Conservation (phyloP, 169 alveolate species). For the Plasmodium chabaudi region DNA sequence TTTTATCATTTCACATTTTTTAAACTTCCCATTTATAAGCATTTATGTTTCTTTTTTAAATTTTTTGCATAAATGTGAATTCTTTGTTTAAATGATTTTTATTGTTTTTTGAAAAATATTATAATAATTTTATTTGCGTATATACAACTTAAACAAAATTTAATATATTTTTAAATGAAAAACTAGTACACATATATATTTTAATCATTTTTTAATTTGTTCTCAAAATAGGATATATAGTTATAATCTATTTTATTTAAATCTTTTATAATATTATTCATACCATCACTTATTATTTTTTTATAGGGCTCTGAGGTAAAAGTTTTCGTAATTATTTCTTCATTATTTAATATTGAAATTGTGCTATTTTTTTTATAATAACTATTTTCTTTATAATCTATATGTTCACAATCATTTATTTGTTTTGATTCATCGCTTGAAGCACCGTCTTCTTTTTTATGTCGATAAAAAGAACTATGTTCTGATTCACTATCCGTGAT, state of each 20-base stretch:
- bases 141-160: not conserved
- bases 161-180: constrained; percentile 11
- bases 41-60: not conserved
- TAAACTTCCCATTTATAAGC: no score
- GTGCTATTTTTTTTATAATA: not conserved
- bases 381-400: constrained; percentile 2
- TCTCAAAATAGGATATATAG: constrained; percentile 59
- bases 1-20: no score
- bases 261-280: constrained; percentile 26
- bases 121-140: not conserved
- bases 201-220: constrained; percentile 45
- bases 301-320: constrained; percentile 34
- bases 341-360: constrained; percentile 2
- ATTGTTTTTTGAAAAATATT: not conserved
- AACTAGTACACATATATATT: not conserved
- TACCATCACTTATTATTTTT: constrained; percentile 44
- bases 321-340: constrained; percentile 23
- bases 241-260: constrained; percentile 58
- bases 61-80: not conserved
- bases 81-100: constrained; percentile 3
- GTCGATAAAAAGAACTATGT: no score
- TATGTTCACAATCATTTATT: not conserved
- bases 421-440: not conserved
- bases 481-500: constrained; percentile 1
- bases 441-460: no score